Base-by-base conservation (phyloP, 257 asterid species). In the Nicotiana sylvestris region DNA sequence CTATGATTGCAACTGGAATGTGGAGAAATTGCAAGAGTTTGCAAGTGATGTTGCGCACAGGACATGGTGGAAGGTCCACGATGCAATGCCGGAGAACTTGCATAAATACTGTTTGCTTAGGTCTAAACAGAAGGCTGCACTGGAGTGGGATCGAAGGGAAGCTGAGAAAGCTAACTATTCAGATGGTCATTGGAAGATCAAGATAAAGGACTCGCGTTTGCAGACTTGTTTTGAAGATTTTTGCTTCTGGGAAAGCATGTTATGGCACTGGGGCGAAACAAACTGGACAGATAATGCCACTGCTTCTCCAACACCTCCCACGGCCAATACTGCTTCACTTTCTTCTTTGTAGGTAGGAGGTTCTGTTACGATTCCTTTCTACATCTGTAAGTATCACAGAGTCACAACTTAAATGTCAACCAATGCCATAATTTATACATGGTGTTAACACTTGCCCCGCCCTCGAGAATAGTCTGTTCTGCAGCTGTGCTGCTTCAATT, bases 31-130 rank as follows among this genome's bases (percentile, higher is more conserved):
- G 83, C 96, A 92, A 67, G 97, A 89, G 55, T 95, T 90, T 51
- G 98, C 99, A 0, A 95, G 99, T 81, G 93, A 95, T 39, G 91
- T 90, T 30, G 99, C 97, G 0, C 99, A 95, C 27, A 84, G 82
- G 62, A 93, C 92, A 1, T 95, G 99, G 99, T 93, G 99, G 99
- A 93, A 91, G 76, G 93, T 95, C 57, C 98, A 95, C 6, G 98
- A 95, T 62, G 95, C 98, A 32, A 95, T 95, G 98, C 97, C 97
- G 0, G 96, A 92, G 83, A 91, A 93, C 56, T 81, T 93, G 60
- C 98, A 95, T 33, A 90, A 90, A 85, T 93, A 89, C 81, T 95
- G 99, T 83, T 87, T 92, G 84, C 94, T 95, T 1, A 88, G 97
- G 67, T 92, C 98, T 8, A 95, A 95, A 67, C 98, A 95, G 89